phyloP scores from a whole-genome alignment of 2,329 filamentous ascomycete genomes.

The Penicillium sp. region DNA sequence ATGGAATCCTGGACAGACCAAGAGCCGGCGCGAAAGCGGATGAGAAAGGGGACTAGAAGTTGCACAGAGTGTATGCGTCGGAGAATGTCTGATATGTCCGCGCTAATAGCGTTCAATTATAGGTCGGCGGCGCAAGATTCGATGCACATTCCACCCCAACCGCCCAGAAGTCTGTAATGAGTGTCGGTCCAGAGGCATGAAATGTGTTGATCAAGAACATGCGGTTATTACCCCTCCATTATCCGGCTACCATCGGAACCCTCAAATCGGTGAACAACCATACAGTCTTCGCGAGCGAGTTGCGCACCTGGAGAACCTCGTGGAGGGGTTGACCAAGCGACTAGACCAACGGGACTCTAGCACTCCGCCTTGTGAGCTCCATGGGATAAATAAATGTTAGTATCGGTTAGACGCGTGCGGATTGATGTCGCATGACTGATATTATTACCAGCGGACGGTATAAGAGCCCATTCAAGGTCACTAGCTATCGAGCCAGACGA shows the following conservation, averaged over 20 bases:
- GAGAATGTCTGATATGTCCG: not conserved
- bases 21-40: slow-evolving; percentile 43
- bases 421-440: not conserved
- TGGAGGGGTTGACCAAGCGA: slow-evolving; percentile 35
- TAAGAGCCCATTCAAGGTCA: slow-evolving; percentile 5
- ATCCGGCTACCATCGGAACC: not conserved
- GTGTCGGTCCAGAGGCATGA: slow-evolving; percentile 40
- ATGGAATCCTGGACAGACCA: slow-evolving; percentile 31
- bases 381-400: not conserved
- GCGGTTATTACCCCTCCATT: slow-evolving; percentile 4
- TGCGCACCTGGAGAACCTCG: slow-evolving; percentile 38
- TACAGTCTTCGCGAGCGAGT: slow-evolving; percentile 44
- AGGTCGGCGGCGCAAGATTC: slow-evolving; percentile 45
- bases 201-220: slow-evolving; percentile 44
- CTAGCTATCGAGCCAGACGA: slow-evolving; percentile 20
- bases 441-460: slow-evolving; percentile 3
- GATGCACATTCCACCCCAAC: slow-evolving; percentile 41
- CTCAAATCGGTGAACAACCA: slow-evolving; percentile 26
- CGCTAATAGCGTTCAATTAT: not conserved
- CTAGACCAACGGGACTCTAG: slow-evolving; percentile 27
- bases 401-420: not conserved
- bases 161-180: slow-evolving; percentile 41
- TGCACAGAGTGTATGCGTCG: slow-evolving; percentile 41
- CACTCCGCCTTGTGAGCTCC: slow-evolving; percentile 6
- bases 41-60: slow-evolving; percentile 47